These are phyloP conservation scores for Ganoderma sinense DNA, from an alignment of 1,284 basidiomycete species.

Conservation along the genomic window DNA sequence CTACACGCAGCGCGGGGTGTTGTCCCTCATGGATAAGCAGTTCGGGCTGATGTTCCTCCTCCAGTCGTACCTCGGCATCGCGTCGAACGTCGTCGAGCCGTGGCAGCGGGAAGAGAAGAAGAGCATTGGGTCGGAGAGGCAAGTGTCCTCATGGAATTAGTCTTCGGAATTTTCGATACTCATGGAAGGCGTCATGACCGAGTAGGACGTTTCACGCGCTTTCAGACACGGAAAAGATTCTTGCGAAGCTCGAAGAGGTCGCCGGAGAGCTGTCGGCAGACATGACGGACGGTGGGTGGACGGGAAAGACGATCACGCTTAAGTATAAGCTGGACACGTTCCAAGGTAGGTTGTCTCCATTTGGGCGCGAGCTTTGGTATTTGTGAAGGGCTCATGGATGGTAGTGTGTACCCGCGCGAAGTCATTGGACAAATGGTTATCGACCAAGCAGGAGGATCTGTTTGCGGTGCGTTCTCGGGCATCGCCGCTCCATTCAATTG, in stretches of 20 bases:
- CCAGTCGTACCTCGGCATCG: constrained; percentile 83
- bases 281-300: constrained; percentile 75
- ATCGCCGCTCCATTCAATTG: too few species aligned
- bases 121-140: constrained; percentile 92
- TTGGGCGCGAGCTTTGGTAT: too few species aligned
- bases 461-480: constrained; percentile 60
- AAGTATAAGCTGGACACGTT: constrained; percentile 86
- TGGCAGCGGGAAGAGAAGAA: constrained; percentile 82
- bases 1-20: constrained; percentile 70
- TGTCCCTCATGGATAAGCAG: constrained; percentile 87
- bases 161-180: not conserved
- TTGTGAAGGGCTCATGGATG: not conserved
- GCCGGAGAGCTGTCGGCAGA: constrained; percentile 83
- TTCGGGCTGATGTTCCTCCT: constrained; percentile 81
- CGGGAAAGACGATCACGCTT: constrained; percentile 78
- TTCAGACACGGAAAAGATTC: constrained; percentile 68
- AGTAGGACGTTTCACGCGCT: constrained; percentile 80
- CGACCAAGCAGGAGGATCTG: constrained; percentile 78
- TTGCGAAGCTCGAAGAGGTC: constrained; percentile 80
- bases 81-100: constrained; percentile 82
- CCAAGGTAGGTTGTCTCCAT: constrained; percentile 56
- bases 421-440: constrained; percentile 79
- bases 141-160: not conserved
- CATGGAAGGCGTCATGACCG: not conserved
- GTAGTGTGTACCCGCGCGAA: constrained; percentile 85